Conservation (phyloP, 768 basidiomycete species). For the Galerina marginata region DNA sequence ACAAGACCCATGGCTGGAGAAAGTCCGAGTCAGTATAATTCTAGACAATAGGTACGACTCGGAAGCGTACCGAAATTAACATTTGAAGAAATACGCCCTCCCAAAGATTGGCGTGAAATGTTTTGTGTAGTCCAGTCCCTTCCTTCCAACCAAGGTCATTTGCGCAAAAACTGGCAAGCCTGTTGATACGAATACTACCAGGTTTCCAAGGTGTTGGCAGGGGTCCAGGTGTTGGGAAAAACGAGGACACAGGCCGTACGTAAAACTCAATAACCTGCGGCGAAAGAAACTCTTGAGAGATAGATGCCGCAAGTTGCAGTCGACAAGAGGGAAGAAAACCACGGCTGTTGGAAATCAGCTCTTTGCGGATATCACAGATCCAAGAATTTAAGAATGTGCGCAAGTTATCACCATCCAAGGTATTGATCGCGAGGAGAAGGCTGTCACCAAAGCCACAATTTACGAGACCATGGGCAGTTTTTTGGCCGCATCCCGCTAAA, state of each 20-base stretch:
- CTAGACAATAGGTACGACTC: no score
- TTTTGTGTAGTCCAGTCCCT: background rate
- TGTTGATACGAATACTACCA: background rate
- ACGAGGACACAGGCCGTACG: conserved; percentile 3
- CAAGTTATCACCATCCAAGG: background rate
- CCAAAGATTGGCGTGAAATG: background rate
- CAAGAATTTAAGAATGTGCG: background rate
- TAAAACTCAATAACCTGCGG: conserved; percentile 3
- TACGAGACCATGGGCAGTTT: background rate
- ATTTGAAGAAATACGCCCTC: conserved; percentile 7
- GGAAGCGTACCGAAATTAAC: background rate
- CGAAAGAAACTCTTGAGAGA: background rate
- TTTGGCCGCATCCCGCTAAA: conserved; percentile 1
- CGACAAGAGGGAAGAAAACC: background rate
- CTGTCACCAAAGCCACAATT: conserved; percentile 6
- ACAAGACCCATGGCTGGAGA: no score
- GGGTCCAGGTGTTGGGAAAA: background rate
- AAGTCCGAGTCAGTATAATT: no score
- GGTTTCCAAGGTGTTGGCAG: background rate
- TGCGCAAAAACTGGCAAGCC: background rate
- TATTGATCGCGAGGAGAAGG: background rate
- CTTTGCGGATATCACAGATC: background rate
- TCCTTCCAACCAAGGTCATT: background rate
- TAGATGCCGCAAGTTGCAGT: background rate
- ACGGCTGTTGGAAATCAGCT: conserved; percentile 1